phyloP scores from a whole-genome alignment of 495 filamentous ascomycete genomes.

The Umbilicaria muhlenbergii region DNA sequence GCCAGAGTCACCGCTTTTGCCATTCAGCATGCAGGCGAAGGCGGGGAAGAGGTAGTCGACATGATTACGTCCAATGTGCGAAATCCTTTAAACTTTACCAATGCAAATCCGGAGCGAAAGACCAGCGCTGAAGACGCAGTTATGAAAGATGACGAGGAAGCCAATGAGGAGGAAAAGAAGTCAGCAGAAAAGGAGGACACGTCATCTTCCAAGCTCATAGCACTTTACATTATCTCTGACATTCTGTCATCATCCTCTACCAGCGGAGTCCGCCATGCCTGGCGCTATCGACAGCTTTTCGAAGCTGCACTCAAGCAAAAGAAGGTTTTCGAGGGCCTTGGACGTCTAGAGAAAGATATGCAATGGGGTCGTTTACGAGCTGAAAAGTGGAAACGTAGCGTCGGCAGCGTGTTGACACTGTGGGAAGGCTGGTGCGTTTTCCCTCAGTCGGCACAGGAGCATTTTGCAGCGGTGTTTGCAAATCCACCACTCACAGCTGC shows the following conservation, averaged over 20 bases:
- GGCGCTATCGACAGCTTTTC: conserved; percentile 80
- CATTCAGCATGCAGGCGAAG: conserved; percentile 65
- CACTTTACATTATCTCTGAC: conserved; percentile 74
- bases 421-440: conserved; percentile 94
- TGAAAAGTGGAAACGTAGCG: conserved; percentile 81
- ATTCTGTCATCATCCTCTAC: conserved; percentile 75
- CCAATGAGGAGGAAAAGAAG: conserved; percentile 8
- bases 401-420: conserved; percentile 51
- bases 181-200: conserved; percentile 41
- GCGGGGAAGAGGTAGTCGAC: conserved; percentile 77
- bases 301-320: conserved; percentile 54
- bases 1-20: conserved; percentile 80
- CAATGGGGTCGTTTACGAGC: conserved; percentile 71
- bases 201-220: conserved; percentile 62
- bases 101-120: conserved; percentile 38
- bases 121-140: conserved; percentile 5
- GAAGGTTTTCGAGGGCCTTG: conserved; percentile 68
- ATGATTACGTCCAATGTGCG: conserved; percentile 72
- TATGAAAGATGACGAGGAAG: conserved; percentile 20
- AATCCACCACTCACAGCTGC: conserved; percentile 48
- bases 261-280: conserved; percentile 71
- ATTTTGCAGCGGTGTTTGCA: conserved; percentile 57
- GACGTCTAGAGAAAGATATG: conserved; percentile 57
- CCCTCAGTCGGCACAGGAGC: conserved; percentile 53
- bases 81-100: conserved; percentile 46